These are phyloP conservation scores for Sorghum bicolor DNA, from an alignment of 176 grass and related monocot species.

Conservation along the genomic window Sorghum_bicolor_NCBIv3 NC_012876.2:64921001-64921500, in stretches of 20 bases:
- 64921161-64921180: not conserved
- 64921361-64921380: too few relatives aligned
- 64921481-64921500: not conserved
- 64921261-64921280: constrained; percentile 36
- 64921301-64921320: not conserved
- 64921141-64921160: not conserved
- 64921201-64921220: constrained; percentile 74
- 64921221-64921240: constrained; percentile 77
- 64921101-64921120: not conserved
- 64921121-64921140: not conserved
- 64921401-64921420: not conserved
- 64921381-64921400: not conserved
- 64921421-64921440: not conserved
- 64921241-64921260: constrained; percentile 70
- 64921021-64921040: constrained; percentile 63
- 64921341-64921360: not conserved
- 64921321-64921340: not conserved
- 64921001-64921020: constrained; percentile 83
- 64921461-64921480: not conserved
- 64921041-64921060: constrained; percentile 65
- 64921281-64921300: constrained; percentile 1
- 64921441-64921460: not conserved
- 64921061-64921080: constrained; percentile 43
- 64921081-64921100: not conserved
- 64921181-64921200: constrained; percentile 42